These are phyloP conservation scores for Dioscorea cayenensis DNA, from an alignment of 116 monocot genomes.

Conservation along the genomic window DNA sequence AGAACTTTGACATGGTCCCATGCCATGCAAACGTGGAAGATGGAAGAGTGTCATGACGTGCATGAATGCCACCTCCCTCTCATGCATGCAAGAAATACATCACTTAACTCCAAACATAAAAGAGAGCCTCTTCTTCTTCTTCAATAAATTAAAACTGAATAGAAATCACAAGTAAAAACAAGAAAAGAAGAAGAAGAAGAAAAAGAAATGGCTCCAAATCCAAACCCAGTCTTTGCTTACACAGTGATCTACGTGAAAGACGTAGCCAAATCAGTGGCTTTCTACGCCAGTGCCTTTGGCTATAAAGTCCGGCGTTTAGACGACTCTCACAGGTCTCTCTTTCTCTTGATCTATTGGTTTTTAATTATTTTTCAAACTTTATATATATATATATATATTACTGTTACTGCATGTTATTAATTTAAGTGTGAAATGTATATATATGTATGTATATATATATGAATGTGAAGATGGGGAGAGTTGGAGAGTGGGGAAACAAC, in stretches of 20 bases:
- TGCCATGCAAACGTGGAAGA: too few relatives aligned
- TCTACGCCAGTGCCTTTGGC: constrained; percentile 77
- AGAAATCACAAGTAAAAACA: neutral
- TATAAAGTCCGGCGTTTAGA: constrained; percentile 67
- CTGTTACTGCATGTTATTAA: too few relatives aligned
- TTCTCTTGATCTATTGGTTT: neutral
- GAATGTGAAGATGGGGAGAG: constrained; percentile 54
- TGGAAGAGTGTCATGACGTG: neutral
- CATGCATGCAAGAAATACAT: neutral
- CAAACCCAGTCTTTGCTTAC: constrained; percentile 58
- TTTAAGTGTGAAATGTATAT: too few relatives aligned
- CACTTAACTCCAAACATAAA: too few relatives aligned
- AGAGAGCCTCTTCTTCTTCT: neutral
- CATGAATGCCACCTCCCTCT: neutral
- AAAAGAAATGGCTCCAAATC: constrained; percentile 21
- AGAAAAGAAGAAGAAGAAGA: neutral
- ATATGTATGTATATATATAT: too few relatives aligned
- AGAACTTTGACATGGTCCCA: too few relatives aligned
- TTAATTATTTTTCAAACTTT: too few relatives aligned
- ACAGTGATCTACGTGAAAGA: constrained; percentile 81
- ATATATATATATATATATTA: too few relatives aligned
- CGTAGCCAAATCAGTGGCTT: constrained; percentile 70
- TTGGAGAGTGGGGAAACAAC: constrained; percentile 79
- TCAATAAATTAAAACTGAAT: too few relatives aligned
- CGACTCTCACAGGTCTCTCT: constrained; percentile 40